phyloP scores from a whole-genome alignment of 441 rosid species.

The Gossypium davidsonii region DNA sequence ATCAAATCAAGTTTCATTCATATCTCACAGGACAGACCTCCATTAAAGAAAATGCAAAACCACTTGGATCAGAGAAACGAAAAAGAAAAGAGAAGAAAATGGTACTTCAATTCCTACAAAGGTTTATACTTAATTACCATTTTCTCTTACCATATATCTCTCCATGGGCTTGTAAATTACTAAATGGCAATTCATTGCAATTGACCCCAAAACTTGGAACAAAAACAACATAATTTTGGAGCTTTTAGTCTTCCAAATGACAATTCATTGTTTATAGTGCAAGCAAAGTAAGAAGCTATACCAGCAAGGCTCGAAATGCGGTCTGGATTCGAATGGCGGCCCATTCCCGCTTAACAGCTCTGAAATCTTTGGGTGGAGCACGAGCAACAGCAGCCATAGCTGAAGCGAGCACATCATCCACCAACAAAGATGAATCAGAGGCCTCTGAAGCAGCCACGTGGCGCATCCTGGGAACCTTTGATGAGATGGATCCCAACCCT shows the following conservation, averaged over 20 bases:
- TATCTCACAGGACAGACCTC: not conserved
- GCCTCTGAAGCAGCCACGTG: constrained; percentile 34
- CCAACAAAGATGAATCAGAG: constrained; percentile 34
- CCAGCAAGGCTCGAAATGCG: constrained; percentile 70
- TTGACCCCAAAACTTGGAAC: not conserved
- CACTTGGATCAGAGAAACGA: not conserved
- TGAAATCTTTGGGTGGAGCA: constrained; percentile 64
- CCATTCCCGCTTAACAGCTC: constrained; percentile 58
- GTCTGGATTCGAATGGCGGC: constrained; percentile 75
- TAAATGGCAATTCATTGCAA: not conserved
- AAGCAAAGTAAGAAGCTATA: constrained; percentile 15
- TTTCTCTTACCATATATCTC: not conserved
- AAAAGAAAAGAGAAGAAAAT: not conserved
- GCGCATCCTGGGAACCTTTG: constrained; percentile 35
- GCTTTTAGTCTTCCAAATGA: not conserved
- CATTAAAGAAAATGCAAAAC: no score
- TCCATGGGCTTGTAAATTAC: not conserved
- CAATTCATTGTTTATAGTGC: not conserved
- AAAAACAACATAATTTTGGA: not conserved
- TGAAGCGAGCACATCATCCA: constrained; percentile 36
- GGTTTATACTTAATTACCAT: no score
- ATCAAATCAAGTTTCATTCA: no score
- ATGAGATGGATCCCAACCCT: constrained; percentile 38
- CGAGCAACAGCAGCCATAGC: constrained; percentile 70
- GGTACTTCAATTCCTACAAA: not conserved